phyloP scores from a whole-genome alignment of 2,329 filamentous ascomycete genomes.

The Hymenoscyphus fructigenus region DNA sequence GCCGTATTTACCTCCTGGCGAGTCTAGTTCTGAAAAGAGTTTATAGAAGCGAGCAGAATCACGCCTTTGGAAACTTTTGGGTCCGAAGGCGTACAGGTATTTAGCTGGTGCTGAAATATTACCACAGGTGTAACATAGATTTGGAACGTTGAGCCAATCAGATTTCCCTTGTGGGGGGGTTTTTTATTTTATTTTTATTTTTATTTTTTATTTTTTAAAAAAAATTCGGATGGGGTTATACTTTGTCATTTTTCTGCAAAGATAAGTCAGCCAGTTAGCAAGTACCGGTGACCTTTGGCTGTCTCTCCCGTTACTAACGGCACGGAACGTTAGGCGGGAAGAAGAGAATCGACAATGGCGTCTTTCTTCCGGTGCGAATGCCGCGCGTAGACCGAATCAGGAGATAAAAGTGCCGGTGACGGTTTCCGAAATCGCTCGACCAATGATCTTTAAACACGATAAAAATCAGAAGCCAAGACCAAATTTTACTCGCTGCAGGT shows the following conservation, averaged over 20 bases:
- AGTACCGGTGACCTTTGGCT: background rate
- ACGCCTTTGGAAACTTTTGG: background rate
- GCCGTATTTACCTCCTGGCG: background rate
- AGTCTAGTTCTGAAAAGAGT: too few relatives aligned
- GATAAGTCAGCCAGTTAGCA: background rate
- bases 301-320: background rate
- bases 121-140: background rate
- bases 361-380: slow-evolving; percentile 10
- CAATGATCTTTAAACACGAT: slow-evolving; percentile 22
- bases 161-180: too few relatives aligned
- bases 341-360: background rate
- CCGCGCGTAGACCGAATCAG: slow-evolving; percentile 7
- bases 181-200: too few relatives aligned
- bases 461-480: slow-evolving; percentile 6
- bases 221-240: too few relatives aligned
- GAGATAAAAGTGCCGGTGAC: slow-evolving; percentile 8
- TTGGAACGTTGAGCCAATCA: background rate
- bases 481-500: background rate
- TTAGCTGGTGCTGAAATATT: background rate
- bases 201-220: too few relatives aligned
- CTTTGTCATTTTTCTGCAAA: too few relatives aligned
- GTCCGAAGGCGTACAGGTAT: background rate
- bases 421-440: slow-evolving; percentile 10
- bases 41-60: background rate
- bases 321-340: background rate